Evolutionary conservation across 495 filamentous ascomycete species (phyloP).

Genomic region (Penicillium ochrochloron): DNA sequence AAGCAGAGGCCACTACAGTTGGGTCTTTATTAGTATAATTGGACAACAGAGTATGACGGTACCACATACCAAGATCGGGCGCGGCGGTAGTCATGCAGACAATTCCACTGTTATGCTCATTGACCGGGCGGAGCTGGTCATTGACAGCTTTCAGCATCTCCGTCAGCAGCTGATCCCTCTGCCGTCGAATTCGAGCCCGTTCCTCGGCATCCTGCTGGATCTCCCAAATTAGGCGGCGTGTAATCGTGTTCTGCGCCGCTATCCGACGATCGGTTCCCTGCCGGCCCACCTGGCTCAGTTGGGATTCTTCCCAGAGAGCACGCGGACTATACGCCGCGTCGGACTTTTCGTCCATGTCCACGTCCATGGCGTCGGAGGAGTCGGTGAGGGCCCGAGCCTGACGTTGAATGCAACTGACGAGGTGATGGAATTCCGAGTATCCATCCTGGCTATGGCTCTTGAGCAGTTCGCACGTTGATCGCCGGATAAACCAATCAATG

Average conservation of each 20-base stretch:
- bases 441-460: conserved; percentile 52
- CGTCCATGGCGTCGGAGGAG: conserved; percentile 31
- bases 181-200: conserved; percentile 31
- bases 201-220: conserved; percentile 45
- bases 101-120: conserved; percentile 38
- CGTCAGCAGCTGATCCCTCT: conserved; percentile 34
- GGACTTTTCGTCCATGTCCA: conserved; percentile 32
- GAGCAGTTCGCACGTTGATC: conserved; percentile 47
- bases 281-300: conserved; percentile 45
- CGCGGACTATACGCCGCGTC: conserved; percentile 31
- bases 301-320: conserved; percentile 42
- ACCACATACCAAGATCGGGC: conserved; percentile 41
- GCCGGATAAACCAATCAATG: conserved; percentile 53
- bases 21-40: neutral
- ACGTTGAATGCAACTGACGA: conserved; percentile 45
- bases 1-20: conserved; percentile 32
- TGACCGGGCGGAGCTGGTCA: conserved; percentile 33
- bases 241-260: conserved; percentile 46
- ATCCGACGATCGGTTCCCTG: conserved; percentile 42
- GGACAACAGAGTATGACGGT: conserved; percentile 2
- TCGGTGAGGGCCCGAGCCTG: conserved; percentile 32
- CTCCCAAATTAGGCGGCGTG: conserved; percentile 49
- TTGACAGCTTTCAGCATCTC: conserved; percentile 34
- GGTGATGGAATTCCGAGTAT: conserved; percentile 46
- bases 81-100: conserved; percentile 43